These are phyloP conservation scores for Arthrobotrys sphaeroides DNA, from an alignment of 2,329 filamentous ascomycete genomes.

Conservation along the genomic window DNA sequence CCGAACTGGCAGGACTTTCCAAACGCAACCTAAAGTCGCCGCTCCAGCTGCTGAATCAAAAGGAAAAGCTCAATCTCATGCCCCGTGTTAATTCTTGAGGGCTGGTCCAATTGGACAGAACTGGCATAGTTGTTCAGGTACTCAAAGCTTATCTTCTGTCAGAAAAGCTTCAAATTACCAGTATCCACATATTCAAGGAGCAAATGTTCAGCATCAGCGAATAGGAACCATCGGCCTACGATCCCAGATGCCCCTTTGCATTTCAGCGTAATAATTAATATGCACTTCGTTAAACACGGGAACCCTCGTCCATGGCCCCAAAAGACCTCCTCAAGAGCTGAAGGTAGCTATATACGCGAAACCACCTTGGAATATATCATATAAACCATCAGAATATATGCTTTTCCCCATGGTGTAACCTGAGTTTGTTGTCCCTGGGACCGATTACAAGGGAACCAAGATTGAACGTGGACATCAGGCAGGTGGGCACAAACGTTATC, in stretches of 20 bases:
- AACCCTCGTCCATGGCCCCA: constrained; percentile 23
- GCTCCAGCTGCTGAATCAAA: not conserved
- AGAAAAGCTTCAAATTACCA: constrained; percentile 46
- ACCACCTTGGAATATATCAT: no score
- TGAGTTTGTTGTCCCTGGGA: constrained; percentile 3
- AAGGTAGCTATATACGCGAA: constrained; percentile 20
- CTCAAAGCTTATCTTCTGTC: constrained; percentile 53
- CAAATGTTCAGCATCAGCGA: constrained; percentile 14
- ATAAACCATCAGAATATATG: no score
- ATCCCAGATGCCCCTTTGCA: constrained; percentile 20
- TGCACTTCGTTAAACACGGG: constrained; percentile 17
- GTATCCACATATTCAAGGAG: constrained; percentile 27
- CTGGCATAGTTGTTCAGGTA: constrained; percentile 10
- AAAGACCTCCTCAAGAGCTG: constrained; percentile 12
- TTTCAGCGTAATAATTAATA: constrained; percentile 19
- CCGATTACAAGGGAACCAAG: constrained; percentile 9
- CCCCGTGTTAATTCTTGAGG: constrained; percentile 26
- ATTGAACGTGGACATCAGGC: constrained; percentile 26
- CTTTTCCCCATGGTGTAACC: constrained; percentile 6
- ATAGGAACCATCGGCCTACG: constrained; percentile 11
- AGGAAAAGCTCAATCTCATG: constrained; percentile 34
- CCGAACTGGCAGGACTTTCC: constrained; percentile 46
- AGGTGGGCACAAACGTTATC: constrained; percentile 26
- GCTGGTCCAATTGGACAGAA: constrained; percentile 17
- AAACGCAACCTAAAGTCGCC: constrained; percentile 27